Percentiles rank a stretch among this genome's conserved stretches.
phyloP scores from a whole-genome alignment of 73 alveolate species.

The Durusdinium trenchii region DNA sequence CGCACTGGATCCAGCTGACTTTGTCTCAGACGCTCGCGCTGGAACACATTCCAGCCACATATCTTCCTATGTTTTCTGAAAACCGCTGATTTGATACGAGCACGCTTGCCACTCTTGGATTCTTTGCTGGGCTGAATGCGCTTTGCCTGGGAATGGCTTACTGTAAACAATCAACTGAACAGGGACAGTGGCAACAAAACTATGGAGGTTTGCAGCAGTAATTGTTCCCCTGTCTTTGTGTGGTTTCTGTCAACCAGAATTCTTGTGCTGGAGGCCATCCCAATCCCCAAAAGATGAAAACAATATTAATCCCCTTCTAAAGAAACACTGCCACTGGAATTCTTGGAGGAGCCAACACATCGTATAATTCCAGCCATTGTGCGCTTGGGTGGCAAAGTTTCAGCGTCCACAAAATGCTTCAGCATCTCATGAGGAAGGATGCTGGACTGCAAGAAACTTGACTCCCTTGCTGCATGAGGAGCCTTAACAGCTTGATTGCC shows the following conservation, averaged over 20 bases:
- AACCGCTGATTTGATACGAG: not conserved
- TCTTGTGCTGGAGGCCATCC: too few relatives aligned
- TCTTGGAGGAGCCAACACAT: not conserved
- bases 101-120: not conserved
- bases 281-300: too few relatives aligned
- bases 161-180: too few relatives aligned
- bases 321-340: too few relatives aligned
- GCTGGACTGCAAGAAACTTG: not conserved
- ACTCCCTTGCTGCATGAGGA: not conserved
- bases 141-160: not conserved
- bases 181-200: too few relatives aligned
- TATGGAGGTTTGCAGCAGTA: too few relatives aligned
- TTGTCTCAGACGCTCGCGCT: not conserved
- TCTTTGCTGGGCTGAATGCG: not conserved
- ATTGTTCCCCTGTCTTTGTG: too few relatives aligned
- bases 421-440: not conserved
- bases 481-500: not conserved
- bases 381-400: not conserved
- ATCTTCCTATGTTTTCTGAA: not conserved
- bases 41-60: not conserved
- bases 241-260: not conserved
- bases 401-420: not conserved
- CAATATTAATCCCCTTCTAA: too few relatives aligned
- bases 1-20: not conserved
- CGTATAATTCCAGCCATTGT: not conserved